Evolutionary conservation across 1,284 basidiomycete genomes (phyloP).

Genomic region (Ganoderma sp.): DNA sequence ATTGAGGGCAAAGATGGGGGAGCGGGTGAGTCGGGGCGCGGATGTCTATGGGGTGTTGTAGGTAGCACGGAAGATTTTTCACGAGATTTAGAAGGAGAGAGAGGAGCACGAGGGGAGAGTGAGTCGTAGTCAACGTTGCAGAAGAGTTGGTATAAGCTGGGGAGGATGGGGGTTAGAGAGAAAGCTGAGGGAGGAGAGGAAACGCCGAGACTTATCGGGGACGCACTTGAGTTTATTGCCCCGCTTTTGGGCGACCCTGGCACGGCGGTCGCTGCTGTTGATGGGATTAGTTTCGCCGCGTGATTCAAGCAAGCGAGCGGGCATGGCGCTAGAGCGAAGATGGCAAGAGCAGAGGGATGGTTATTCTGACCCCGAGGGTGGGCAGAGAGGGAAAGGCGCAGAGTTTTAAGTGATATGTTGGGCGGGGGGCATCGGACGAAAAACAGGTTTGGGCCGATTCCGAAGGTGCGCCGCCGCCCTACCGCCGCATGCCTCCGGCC

Average conservation of each 20-base stretch:
- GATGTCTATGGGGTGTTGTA: not conserved
- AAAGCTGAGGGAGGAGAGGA: conserved; percentile 13
- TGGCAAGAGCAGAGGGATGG: not conserved
- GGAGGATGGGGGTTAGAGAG: conserved; percentile 21
- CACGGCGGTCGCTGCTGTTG: conserved; percentile 21
- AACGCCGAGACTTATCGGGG: conserved; percentile 31
- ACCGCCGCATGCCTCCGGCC: conserved; percentile 24
- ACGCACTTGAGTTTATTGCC: conserved; percentile 33
- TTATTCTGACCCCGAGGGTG: not conserved
- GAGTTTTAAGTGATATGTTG: conserved; percentile 20
- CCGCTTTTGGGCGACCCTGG: conserved; percentile 29
- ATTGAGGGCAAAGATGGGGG: conserved; percentile 17
- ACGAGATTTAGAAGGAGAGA: not conserved
- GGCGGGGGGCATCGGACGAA: conserved; percentile 5
- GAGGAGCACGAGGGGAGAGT: conserved; percentile 7
- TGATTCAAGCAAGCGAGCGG: conserved; percentile 30
- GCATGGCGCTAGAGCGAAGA: conserved; percentile 17
- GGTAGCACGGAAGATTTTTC: not conserved
- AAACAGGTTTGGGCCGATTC: conserved; percentile 5
- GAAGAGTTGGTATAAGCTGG: conserved; percentile 32
- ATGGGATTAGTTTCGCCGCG: conserved; percentile 23
- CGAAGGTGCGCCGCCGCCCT: conserved; percentile 21
- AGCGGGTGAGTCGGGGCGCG: conserved; percentile 4
- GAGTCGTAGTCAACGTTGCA: conserved; percentile 21
- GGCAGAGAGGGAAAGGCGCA: not conserved